Evolutionary conservation across 352 stramenopile genomes (phyloP).

Genomic region (Phytopythium chamaehyphon): DNA sequence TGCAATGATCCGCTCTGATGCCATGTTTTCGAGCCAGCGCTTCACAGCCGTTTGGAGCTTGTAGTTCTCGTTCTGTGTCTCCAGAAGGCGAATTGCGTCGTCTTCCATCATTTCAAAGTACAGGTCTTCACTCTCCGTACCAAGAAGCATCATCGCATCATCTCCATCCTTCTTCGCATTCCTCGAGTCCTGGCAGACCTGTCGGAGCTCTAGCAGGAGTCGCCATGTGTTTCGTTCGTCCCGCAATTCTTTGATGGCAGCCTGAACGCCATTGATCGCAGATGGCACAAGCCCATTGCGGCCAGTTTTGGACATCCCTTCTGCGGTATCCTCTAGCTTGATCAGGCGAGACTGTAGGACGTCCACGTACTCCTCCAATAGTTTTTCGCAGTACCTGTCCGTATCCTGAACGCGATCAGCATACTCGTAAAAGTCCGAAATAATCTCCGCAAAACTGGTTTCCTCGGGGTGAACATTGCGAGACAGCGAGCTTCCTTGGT

Average conservation of each 20-base stretch:
- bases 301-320: conserved; percentile 9
- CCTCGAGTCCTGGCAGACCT: conserved; percentile 36
- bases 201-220: conserved; percentile 65
- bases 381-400: conserved; percentile 67
- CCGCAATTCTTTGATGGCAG: conserved; percentile 54
- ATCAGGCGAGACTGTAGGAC: conserved; percentile 65
- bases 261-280: conserved; percentile 33
- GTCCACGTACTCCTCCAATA: conserved; percentile 74
- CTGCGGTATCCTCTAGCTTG: conserved; percentile 31
- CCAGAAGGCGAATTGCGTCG: conserved; percentile 59
- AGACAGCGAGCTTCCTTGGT: conserved; percentile 37
- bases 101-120: conserved; percentile 79
- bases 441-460: conserved; percentile 66
- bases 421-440: conserved; percentile 72
- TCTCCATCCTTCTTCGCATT: conserved; percentile 19
- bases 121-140: conserved; percentile 31
- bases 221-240: conserved; percentile 86
- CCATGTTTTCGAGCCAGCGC: conserved; percentile 78
- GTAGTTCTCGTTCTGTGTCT: conserved; percentile 58
- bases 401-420: conserved; percentile 64
- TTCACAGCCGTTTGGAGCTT: conserved; percentile 72
- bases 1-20: conserved; percentile 56
- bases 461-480: conserved; percentile 72
- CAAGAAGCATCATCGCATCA: conserved; percentile 39
- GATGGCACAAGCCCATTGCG: conserved; percentile 9